A percentile compares a stretch with the other conserved stretches of the same genome.
Conservation (phyloP, 179 eudicot genomes). For the Silene noctiflora region DNA sequence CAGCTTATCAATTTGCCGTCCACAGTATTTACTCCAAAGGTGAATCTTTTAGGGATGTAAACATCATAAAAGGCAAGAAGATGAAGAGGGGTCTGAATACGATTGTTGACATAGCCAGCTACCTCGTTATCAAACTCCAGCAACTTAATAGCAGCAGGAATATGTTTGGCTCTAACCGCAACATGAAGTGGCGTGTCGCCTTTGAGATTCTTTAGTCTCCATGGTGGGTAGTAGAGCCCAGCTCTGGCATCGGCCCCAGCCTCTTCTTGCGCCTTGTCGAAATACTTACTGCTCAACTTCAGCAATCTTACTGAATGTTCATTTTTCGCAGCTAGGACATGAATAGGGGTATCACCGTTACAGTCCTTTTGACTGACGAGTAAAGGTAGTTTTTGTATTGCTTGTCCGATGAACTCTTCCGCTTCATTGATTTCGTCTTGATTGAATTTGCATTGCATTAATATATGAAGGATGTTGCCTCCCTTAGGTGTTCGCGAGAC, state of each 20-base stretch:
- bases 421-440: background rate
- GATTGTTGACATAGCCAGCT: slow-evolving; percentile 8
- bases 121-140: slow-evolving; percentile 2
- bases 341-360: slow-evolving; percentile 13
- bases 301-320: too few species aligned
- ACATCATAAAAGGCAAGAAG: background rate
- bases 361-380: slow-evolving; percentile 6
- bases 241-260: background rate
- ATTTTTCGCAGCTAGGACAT: too few species aligned
- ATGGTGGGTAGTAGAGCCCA: background rate
- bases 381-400: background rate
- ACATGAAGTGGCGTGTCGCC: too few species aligned
- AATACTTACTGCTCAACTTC: background rate
- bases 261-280: background rate
- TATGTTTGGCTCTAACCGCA: background rate
- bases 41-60: too few species aligned
- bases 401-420: slow-evolving; percentile 6
- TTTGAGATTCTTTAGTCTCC: slow-evolving; percentile 7
- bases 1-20: too few species aligned
- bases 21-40: too few species aligned
- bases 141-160: slow-evolving; percentile 3
- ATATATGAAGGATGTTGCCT: too few species aligned
- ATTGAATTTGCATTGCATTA: background rate
- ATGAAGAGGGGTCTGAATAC: slow-evolving; percentile 23
- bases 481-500: background rate